A percentile compares a stretch with the other conserved stretches of the same genome.
Conservation (phyloP, 306 rosid genomes). For the Vigna unguiculata region DNA sequence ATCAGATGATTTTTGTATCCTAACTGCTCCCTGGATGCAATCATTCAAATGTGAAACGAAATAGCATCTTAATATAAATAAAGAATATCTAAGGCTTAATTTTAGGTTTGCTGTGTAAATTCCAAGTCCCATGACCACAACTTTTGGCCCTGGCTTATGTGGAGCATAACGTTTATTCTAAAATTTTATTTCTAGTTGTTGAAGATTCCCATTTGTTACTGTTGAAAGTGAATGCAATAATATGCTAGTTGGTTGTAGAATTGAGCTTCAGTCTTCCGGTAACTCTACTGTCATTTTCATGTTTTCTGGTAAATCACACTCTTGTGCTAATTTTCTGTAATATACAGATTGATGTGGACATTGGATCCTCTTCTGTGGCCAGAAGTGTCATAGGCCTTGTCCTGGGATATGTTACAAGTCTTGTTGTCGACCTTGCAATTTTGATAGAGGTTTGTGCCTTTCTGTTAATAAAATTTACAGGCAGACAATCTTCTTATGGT, state of each 20-base stretch:
- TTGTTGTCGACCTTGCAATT: slow-evolving; percentile 94
- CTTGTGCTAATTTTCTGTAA: slow-evolving; percentile 24
- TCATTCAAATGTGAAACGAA: slow-evolving; percentile 6
- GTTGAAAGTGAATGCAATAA: slow-evolving; percentile 31
- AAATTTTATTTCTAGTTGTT: slow-evolving; percentile 2
- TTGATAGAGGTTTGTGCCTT: slow-evolving; percentile 80
- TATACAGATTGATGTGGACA: slow-evolving; percentile 95
- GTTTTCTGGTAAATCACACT: slow-evolving; percentile 22
- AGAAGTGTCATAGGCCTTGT: slow-evolving; percentile 90
- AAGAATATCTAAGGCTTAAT: slow-evolving; percentile 1
- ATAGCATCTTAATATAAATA: neutral
- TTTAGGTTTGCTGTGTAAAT: slow-evolving; percentile 13
- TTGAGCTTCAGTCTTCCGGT: slow-evolving; percentile 27
- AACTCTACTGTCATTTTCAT: slow-evolving; percentile 12
- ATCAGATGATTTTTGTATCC: slow-evolving; percentile 1
- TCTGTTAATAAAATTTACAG: slow-evolving; percentile 27
- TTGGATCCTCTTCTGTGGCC: slow-evolving; percentile 97
- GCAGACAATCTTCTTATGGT: slow-evolving; percentile 13
- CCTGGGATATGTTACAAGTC: slow-evolving; percentile 91
- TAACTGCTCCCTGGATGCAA: neutral
- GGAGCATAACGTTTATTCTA: neutral
- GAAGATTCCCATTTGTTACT: slow-evolving; percentile 37
- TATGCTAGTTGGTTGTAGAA: slow-evolving; percentile 32
- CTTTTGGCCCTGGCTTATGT: slow-evolving; percentile 9
- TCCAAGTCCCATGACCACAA: slow-evolving; percentile 1